Conservation (phyloP, 257 asterid genomes). For the Capsicum chinense region DNA sequence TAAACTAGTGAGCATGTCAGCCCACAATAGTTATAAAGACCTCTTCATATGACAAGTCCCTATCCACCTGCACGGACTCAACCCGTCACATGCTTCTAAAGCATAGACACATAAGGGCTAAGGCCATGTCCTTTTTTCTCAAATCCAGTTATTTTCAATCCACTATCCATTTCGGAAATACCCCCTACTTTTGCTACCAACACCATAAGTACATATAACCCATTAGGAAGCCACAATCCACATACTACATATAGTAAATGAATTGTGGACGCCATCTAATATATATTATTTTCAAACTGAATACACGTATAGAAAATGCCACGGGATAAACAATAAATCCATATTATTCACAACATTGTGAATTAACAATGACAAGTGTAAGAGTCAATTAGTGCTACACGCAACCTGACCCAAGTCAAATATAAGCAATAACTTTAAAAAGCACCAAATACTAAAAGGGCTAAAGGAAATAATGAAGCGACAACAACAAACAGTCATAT, state of each 20-base stretch:
- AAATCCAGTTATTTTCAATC: neutral
- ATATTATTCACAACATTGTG: neutral
- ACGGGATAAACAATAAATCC: neutral
- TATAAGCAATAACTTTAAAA: neutral
- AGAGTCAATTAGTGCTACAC: neutral
- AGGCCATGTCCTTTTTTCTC: neutral
- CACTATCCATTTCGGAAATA: too few species aligned
- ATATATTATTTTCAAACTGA: neutral
- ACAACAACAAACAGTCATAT: neutral
- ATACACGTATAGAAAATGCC: neutral
- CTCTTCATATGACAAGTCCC: too few species aligned
- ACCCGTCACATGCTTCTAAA: too few species aligned
- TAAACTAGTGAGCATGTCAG: too few species aligned
- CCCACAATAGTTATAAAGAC: too few species aligned
- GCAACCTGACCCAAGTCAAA: neutral
- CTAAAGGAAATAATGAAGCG: slow-evolving; percentile 4
- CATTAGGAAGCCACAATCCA: neutral
- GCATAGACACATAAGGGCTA: too few species aligned
- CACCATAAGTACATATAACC: neutral
- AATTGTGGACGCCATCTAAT: neutral
- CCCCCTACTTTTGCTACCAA: neutral
- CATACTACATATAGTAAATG: neutral
- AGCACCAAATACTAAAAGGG: neutral
- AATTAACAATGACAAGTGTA: neutral
- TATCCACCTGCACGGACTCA: too few species aligned